Evolutionary conservation across 768 basidiomycete species (phyloP), one percentile per base, ranked within the genome.

Genomic region (Coprinopsis strossmayeri): DNA sequence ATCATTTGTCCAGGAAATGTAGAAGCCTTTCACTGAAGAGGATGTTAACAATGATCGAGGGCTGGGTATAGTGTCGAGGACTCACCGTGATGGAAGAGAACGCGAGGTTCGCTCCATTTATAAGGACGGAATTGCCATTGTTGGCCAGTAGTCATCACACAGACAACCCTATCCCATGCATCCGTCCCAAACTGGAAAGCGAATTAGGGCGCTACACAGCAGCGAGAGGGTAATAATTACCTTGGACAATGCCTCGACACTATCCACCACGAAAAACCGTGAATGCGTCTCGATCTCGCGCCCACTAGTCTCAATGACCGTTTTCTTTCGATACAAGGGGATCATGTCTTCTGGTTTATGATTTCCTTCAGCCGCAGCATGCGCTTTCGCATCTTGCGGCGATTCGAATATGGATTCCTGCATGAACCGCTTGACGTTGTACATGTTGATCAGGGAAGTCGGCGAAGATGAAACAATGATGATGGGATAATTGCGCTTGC

Each of bases 61-160:
- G 9, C 15, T 15, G 9, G 9, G 30, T 7, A 32, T 32, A n/a
- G n/a, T n/a, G n/a, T 32, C 30, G 30, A 32, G 30, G 15, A 28
- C 7, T 21, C 55, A 95, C 94, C 93, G 59, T 98, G 87, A 61
- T 96, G 89, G 68, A 99, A 98, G 23, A 99, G 66, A 44, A 87
- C 78, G 51, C 82, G 81, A 1, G 96, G 96, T 59, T 98, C 93
- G 43, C 77, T 83, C 95, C 95, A 99, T 62, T 95, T 94, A 69
- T 98, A 98, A 15, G 90, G 87, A 49, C 84, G 75, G 68, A 99
- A 99, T 63, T 99, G 96, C 96, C 96, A 97, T 26, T 88, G 86
- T 57, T 98, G 95, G 1, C 96, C 96, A 0, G 96, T 99, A 7
- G 96, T 98, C 82, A 96, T 86, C 13, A 99, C 95, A 55, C 94